A percentile compares a stretch with the other conserved stretches of the same genome.
phyloP scores from a whole-genome alignment of 2,329 filamentous ascomycete genomes.

The Boeremia lycopersici region DNA sequence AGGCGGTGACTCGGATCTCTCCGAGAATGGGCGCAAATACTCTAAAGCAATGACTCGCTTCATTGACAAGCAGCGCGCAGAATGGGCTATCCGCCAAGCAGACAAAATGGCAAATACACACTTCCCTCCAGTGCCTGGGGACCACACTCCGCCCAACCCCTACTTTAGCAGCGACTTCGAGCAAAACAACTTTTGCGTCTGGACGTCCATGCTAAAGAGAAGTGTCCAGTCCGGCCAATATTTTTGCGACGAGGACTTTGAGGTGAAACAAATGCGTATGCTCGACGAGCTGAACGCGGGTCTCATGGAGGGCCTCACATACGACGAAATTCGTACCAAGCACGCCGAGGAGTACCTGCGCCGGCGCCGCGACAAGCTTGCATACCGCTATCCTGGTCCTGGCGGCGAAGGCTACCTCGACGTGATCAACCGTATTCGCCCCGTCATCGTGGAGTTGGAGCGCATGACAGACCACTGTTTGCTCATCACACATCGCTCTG shows the following conservation, averaged over 20 bases:
- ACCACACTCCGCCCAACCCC: constrained; percentile 93
- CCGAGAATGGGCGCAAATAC: constrained; percentile 79
- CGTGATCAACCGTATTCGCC: constrained; percentile 91
- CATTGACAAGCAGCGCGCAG: constrained; percentile 77
- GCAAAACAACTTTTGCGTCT: constrained; percentile 94
- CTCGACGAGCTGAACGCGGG: constrained; percentile 95
- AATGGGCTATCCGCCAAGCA: constrained; percentile 83
- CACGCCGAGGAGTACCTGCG: constrained; percentile 81
- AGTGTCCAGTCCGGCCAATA: constrained; percentile 86
- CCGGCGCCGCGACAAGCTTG: constrained; percentile 84
- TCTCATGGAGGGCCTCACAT: constrained; percentile 92
- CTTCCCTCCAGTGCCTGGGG: constrained; percentile 89
- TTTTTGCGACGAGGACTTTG: constrained; percentile 92
- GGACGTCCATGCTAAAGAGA: constrained; percentile 95
- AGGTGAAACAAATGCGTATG: constrained; percentile 97
- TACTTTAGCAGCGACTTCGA: constrained; percentile 62
- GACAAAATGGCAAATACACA: constrained; percentile 76
- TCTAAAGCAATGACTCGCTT: constrained; percentile 81
- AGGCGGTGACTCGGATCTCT: constrained; percentile 86
- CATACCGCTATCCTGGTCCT: constrained; percentile 94
- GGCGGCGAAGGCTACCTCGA: constrained; percentile 97
- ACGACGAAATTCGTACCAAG: constrained; percentile 81
- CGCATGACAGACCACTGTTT: constrained; percentile 95
- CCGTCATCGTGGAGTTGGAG: constrained; percentile 96
- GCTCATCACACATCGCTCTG: constrained; percentile 89